Evolutionary conservation across 2,329 filamentous ascomycete genomes (phyloP), one percentile per base, ranked within the genome.

Genomic region (Nannizziopsis barbatae): DNA sequence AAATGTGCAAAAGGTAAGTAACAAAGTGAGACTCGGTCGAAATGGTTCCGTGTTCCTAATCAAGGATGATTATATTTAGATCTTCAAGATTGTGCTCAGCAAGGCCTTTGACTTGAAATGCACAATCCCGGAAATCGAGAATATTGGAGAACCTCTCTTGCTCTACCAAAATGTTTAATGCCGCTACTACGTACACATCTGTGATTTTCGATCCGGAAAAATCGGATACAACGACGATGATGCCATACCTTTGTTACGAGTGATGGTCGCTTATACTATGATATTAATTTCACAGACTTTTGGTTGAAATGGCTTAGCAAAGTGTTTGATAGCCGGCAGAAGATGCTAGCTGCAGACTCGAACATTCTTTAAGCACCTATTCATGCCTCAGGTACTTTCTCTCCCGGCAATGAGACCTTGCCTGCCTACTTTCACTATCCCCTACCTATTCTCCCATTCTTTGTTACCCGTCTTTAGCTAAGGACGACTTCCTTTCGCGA

Each of bases 41-140:
- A 27, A 7, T 27, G 22, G 7, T 27, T 7, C 7, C 22, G 22
- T 20, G 22, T 9, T 45, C 10, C 36, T 40, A n/a, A 47, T 20
- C 17, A 9, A 7, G 15, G 3, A 17, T 2, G 15, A 15, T 40
- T 40, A 9, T 39, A 63, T 71, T 50, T 60, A 96, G 90, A 98
- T 98, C 63, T 98, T 98, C 79, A 98, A 98, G 70, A 98, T 98
- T 59, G 92, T 98, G 50, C 77, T 98, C 18, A 95, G 90, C 55
- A 98, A 98, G 71, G 92, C 92, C 1, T 98, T 98, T 64, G 92
- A 98, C 66, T 77, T 98, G 50, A 95, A 95, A 68, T 98, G 92
- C 74, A 98, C 92, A 27, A 96, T 98, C 63, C 92, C 92, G 42
- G 92, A 98, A 69, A 96, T 98, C 67, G 90, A 95, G 70, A 93